These are phyloP conservation scores for Rhodotorula sp. DNA, from an alignment of 1,284 basidiomycete species.

Conservation along the genomic window DNA sequence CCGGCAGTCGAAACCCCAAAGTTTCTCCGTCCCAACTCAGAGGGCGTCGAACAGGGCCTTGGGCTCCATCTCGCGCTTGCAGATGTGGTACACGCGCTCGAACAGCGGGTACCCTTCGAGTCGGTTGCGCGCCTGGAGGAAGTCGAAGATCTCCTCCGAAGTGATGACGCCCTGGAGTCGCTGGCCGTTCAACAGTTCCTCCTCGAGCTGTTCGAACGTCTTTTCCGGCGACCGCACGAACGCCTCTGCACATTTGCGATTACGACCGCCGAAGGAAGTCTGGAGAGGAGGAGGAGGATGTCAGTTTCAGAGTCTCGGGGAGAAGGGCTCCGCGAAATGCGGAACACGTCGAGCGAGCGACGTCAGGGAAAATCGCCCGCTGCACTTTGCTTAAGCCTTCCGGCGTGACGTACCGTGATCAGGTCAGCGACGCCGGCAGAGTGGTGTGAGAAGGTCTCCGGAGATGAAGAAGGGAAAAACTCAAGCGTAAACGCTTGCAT, in stretches of 20 bases:
- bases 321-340: not conserved
- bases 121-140: slow-evolving; percentile 53
- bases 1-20: not conserved
- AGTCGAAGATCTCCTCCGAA: slow-evolving; percentile 48
- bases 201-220: slow-evolving; percentile 57
- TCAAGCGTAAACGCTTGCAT: slow-evolving; percentile 57
- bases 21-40: slow-evolving; percentile 1
- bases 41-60: slow-evolving; percentile 30
- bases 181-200: slow-evolving; percentile 59
- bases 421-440: slow-evolving; percentile 60
- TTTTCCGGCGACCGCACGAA: slow-evolving; percentile 57
- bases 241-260: slow-evolving; percentile 57
- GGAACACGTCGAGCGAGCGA: slow-evolving; percentile 25
- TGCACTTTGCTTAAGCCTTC: too few species aligned
- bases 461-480: slow-evolving; percentile 57
- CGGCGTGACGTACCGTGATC: slow-evolving; percentile 50
- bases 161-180: slow-evolving; percentile 55
- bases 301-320: not conserved
- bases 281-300: not conserved
- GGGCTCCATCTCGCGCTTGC: slow-evolving; percentile 30
- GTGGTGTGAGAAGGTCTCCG: slow-evolving; percentile 57
- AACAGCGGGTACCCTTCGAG: slow-evolving; percentile 30
- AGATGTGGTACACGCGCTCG: slow-evolving; percentile 19
- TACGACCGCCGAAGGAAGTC: slow-evolving; percentile 60
- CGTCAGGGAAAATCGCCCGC: too few species aligned